Conservation (phyloP, 805 yeast species). For the Ogataea sp. region DNA sequence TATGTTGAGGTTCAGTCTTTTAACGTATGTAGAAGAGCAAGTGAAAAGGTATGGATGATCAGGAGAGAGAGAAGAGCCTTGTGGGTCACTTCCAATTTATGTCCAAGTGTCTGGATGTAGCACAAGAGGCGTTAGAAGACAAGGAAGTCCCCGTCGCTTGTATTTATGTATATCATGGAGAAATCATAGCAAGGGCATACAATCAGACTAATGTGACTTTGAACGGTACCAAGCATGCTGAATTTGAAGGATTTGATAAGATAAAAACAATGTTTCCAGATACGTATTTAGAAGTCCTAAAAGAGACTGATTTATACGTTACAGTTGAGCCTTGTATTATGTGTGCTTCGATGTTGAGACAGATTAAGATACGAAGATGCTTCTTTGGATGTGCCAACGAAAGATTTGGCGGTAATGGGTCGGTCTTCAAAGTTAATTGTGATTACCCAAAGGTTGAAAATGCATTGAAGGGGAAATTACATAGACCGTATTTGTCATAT, state of each 20-base stretch:
- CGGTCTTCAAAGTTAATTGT: constrained; percentile 55
- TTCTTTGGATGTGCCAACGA: constrained; percentile 93
- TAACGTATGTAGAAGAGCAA: neutral
- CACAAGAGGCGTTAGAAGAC: constrained; percentile 52
- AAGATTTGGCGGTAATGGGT: constrained; percentile 94
- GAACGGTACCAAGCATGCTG: constrained; percentile 91
- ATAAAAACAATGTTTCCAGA: constrained; percentile 30
- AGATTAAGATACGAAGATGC: constrained; percentile 63
- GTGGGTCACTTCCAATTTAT: constrained; percentile 29
- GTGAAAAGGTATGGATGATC: neutral
- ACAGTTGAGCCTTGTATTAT: constrained; percentile 97
- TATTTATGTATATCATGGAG: constrained; percentile 43
- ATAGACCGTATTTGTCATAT: constrained; percentile 39
- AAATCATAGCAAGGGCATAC: constrained; percentile 66
- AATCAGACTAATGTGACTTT: constrained; percentile 81
- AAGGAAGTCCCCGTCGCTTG: constrained; percentile 86
- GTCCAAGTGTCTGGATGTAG: constrained; percentile 47
- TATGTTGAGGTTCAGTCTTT: too few relatives aligned
- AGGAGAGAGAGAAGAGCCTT: neutral
- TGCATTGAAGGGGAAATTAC: constrained; percentile 1
- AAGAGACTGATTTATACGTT: constrained; percentile 67
- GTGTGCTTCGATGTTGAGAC: constrained; percentile 92
- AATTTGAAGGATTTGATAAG: constrained; percentile 67
- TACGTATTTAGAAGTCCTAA: constrained; percentile 29
- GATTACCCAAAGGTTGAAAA: constrained; percentile 23